phyloP scores from a whole-genome alignment of 352 stramenopile species.

The Discostella stelligera region DNA sequence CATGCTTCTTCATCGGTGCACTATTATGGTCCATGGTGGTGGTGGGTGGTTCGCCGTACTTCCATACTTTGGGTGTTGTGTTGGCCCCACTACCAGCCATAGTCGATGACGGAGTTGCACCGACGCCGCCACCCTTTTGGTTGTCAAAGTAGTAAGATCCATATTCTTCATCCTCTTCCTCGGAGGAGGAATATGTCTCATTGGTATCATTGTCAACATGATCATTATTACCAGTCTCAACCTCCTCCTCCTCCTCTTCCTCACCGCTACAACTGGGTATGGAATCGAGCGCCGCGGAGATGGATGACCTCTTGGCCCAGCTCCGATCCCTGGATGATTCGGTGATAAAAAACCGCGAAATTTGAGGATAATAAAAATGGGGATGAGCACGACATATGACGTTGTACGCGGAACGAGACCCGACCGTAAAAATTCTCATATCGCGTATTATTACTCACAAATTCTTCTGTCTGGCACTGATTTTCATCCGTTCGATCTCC shows the following conservation, averaged over 20 bases:
- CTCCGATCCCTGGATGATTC: constrained; percentile 18
- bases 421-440: background rate
- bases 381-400: background rate
- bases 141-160: constrained; percentile 10
- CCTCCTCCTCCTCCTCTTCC: constrained; percentile 31
- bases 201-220: constrained; percentile 1
- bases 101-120: background rate
- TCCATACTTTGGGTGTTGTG: constrained; percentile 24
- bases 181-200: constrained; percentile 2
- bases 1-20: background rate
- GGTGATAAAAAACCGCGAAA: background rate
- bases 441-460: constrained; percentile 12
- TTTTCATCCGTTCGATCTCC: constrained; percentile 22
- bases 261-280: constrained; percentile 36
- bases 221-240: constrained; percentile 21
- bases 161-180: constrained; percentile 24
- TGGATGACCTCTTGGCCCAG: constrained; percentile 26
- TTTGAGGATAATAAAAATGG: background rate
- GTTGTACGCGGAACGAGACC: background rate
- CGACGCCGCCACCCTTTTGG: background rate
- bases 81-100: background rate
- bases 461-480: constrained; percentile 8
- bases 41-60: constrained; percentile 24
- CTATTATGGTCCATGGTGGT: background rate
- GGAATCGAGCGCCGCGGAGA: constrained; percentile 31